Conservation (phyloP, 768 basidiomycete species). For the Podaxis sp. region DNA sequence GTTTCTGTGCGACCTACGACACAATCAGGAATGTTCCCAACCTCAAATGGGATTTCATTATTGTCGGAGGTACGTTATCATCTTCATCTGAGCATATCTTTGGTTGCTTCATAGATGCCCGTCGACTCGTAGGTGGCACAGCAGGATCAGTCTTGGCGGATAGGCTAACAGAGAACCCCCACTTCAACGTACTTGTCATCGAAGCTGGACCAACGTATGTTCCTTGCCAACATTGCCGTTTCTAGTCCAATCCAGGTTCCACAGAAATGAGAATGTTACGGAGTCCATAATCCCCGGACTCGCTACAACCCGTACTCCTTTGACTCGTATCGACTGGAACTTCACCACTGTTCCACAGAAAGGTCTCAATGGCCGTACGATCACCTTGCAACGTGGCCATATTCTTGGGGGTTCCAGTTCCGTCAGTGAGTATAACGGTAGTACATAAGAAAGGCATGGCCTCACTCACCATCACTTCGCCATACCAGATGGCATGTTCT, state of each 20-base stretch:
- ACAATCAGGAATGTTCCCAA: conserved; percentile 4
- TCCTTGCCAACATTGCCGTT: background rate
- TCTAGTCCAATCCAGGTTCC: background rate
- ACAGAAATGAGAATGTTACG: conserved; percentile 4
- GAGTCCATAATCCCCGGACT: conserved; percentile 19
- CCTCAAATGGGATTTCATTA: conserved; percentile 15
- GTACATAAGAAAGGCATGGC: conserved; percentile 11
- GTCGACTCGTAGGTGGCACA: conserved; percentile 21
- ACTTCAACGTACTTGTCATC: conserved; percentile 16
- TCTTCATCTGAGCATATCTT: background rate
- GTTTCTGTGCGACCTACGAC: conserved; percentile 5
- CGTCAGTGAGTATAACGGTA: conserved; percentile 24
- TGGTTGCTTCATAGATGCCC: background rate
- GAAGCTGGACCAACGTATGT: conserved; percentile 18
- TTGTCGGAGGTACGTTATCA: conserved; percentile 18
- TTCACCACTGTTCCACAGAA: conserved; percentile 28
- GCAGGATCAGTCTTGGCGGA: conserved; percentile 29
- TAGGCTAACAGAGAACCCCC: conserved; percentile 22
- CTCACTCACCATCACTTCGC: background rate
- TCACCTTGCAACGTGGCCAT: conserved; percentile 26
- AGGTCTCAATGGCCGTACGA: conserved; percentile 22
- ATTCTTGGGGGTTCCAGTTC: conserved; percentile 32
- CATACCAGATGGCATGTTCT: conserved; percentile 22
- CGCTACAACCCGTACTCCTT: background rate
- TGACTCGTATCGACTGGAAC: conserved; percentile 26